A percentile compares a stretch with the other conserved stretches of the same genome.
Evolutionary conservation across 2,329 filamentous ascomycete species (phyloP).

Genomic region (Xylariaceae sp.): DNA sequence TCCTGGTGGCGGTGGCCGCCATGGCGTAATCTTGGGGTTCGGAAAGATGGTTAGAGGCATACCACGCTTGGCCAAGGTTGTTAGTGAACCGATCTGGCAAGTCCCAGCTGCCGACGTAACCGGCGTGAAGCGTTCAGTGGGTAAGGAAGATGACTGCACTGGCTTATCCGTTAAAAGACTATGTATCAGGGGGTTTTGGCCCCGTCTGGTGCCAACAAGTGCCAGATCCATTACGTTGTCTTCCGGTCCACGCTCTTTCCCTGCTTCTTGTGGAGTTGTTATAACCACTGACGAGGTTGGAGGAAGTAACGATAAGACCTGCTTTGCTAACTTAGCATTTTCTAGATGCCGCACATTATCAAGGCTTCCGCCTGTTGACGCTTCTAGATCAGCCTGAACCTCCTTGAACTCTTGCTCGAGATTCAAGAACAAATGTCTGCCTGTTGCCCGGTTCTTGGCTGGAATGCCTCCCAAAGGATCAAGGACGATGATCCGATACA

Average conservation of each 20-base stretch:
- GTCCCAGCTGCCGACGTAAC: slow-evolving; percentile 45
- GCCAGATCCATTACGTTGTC: slow-evolving; percentile 61
- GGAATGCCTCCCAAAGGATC: slow-evolving; percentile 89
- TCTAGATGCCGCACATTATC: slow-evolving; percentile 53
- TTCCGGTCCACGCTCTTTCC: slow-evolving; percentile 54
- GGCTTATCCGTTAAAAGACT: slow-evolving; percentile 96
- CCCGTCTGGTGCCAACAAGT: slow-evolving; percentile 55
- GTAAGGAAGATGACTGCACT: slow-evolving; percentile 87
- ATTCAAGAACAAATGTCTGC: slow-evolving; percentile 86
- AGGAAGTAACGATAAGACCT: slow-evolving; percentile 77
- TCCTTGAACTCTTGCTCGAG: slow-evolving; percentile 84
- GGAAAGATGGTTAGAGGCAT: slow-evolving; percentile 88
- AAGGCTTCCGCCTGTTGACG: slow-evolving; percentile 40
- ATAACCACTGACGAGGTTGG: slow-evolving; percentile 86
- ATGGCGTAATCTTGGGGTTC: slow-evolving; percentile 67
- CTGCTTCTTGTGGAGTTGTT: slow-evolving; percentile 84
- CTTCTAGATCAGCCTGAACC: slow-evolving; percentile 67
- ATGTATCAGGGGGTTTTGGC: slow-evolving; percentile 86
- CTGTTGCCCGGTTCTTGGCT: slow-evolving; percentile 63
- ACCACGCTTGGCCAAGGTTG: slow-evolving; percentile 88
- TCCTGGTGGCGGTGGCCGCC: slow-evolving; percentile 69
- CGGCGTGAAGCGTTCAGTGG: slow-evolving; percentile 66
- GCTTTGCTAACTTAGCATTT: slow-evolving; percentile 76
- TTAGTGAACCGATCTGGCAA: slow-evolving; percentile 50
- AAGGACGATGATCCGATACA: slow-evolving; percentile 88